Evolutionary conservation across 768 basidiomycete species (phyloP).

Genomic region (Heimioporus sp.): DNA sequence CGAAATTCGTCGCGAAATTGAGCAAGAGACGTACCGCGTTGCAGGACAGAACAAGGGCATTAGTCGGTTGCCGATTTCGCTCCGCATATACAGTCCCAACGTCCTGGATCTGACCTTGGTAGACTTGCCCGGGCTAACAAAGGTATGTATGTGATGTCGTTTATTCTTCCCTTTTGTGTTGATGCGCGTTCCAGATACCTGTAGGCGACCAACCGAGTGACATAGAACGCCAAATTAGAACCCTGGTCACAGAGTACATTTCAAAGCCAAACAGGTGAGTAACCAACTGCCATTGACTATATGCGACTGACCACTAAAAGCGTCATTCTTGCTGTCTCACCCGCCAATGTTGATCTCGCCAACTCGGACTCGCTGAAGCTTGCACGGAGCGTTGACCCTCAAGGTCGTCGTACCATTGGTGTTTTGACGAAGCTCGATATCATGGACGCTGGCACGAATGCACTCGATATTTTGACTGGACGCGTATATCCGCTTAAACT

Average conservation of each 20-base stretch:
- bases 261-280: constrained; percentile 91
- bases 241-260: constrained; percentile 93
- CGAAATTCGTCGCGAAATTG: constrained; percentile 95
- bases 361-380: constrained; percentile 98
- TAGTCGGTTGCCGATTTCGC: constrained; percentile 91
- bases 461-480: constrained; percentile 92
- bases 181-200: constrained; percentile 59
- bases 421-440: constrained; percentile 96
- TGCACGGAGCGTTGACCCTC: constrained; percentile 92
- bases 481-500: constrained; percentile 97
- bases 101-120: constrained; percentile 96
- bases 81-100: constrained; percentile 93
- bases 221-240: constrained; percentile 95
- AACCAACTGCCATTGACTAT: background rate
- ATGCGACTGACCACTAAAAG: constrained; percentile 38
- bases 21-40: constrained; percentile 95
- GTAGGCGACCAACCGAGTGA: constrained; percentile 98
- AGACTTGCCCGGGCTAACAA: constrained; percentile 95
- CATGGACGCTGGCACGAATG: constrained; percentile 99
- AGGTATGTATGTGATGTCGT: constrained; percentile 50
- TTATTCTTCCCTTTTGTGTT: background rate
- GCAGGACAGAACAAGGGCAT: constrained; percentile 99
- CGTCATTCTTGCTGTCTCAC: constrained; percentile 94
- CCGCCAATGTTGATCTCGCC: constrained; percentile 97
- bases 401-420: constrained; percentile 94